These are phyloP conservation scores for Aspergillus bombycis DNA, from an alignment of 2,329 filamentous ascomycete species.

Conservation along the genomic window DNA sequence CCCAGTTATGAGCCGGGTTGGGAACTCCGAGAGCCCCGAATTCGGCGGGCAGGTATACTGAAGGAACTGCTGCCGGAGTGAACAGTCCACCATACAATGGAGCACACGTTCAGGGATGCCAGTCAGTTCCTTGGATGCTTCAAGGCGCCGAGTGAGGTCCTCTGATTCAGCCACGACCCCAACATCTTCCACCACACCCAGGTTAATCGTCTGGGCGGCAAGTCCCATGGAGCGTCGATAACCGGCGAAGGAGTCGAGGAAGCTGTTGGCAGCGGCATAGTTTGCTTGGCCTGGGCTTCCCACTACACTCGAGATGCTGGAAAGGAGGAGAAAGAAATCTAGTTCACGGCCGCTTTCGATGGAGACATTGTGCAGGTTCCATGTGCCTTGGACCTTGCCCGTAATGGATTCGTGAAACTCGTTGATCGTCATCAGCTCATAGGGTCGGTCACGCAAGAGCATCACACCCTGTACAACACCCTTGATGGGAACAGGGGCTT, in stretches of 20 bases:
- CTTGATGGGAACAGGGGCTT: slow-evolving; percentile 4
- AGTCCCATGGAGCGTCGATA: slow-evolving; percentile 18
- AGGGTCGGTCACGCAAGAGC: slow-evolving; percentile 20
- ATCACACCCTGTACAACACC: slow-evolving; percentile 24
- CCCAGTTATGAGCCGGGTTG: slow-evolving; percentile 12
- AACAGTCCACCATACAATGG: slow-evolving; percentile 8
- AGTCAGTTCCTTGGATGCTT: background rate
- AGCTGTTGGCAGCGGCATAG: slow-evolving; percentile 30
- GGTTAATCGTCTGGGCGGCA: slow-evolving; percentile 27
- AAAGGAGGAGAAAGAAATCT: slow-evolving; percentile 31
- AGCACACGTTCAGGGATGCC: slow-evolving; percentile 8
- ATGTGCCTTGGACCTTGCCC: slow-evolving; percentile 36
- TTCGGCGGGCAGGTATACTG: background rate
- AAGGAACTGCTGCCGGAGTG: background rate
- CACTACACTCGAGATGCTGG: slow-evolving; percentile 26
- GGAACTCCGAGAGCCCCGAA: background rate
- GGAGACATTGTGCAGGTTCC: slow-evolving; percentile 30
- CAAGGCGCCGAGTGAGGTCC: slow-evolving; percentile 1
- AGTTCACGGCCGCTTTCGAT: slow-evolving; percentile 4
- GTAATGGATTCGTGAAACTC: slow-evolving; percentile 34
- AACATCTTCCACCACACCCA: slow-evolving; percentile 34
- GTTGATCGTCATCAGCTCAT: slow-evolving; percentile 33
- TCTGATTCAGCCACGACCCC: slow-evolving; percentile 26
- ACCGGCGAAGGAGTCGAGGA: slow-evolving; percentile 25
- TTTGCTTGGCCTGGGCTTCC: slow-evolving; percentile 27